Evolutionary conservation across 352 stramenopile genomes (phyloP).

Genomic region (Phytopythium helicoides): DNA sequence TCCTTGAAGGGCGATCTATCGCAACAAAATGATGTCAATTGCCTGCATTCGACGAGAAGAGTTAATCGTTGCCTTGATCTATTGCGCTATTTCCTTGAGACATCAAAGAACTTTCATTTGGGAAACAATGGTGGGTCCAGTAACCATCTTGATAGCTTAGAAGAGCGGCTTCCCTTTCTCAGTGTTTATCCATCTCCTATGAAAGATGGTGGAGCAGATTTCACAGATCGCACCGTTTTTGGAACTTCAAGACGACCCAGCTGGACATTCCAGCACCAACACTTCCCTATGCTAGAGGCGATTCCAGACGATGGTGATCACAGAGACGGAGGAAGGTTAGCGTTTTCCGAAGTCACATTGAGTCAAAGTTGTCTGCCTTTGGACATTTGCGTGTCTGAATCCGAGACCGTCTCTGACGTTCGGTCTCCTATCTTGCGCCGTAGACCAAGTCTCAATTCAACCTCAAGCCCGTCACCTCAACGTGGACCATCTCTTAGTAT

Average conservation of each 20-base stretch:
- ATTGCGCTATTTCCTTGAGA: conserved; percentile 65
- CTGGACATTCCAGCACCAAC: conserved; percentile 56
- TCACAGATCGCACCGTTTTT: conserved; percentile 7
- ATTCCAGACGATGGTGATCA: conserved; percentile 50
- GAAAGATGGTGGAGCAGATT: conserved; percentile 22
- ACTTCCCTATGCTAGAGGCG: conserved; percentile 46
- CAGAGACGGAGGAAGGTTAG: conserved; percentile 4
- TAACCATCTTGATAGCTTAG: conserved; percentile 40
- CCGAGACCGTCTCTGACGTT: conserved; percentile 5
- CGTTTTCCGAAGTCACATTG: neutral
- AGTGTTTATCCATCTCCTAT: conserved; percentile 69
- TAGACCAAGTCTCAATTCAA: conserved; percentile 39
- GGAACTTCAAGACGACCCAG: conserved; percentile 42
- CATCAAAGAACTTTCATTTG: conserved; percentile 16
- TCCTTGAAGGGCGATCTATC: conserved; percentile 24
- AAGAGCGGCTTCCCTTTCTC: conserved; percentile 50
- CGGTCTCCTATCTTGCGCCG: conserved; percentile 39
- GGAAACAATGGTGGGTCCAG: neutral
- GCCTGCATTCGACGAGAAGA: neutral
- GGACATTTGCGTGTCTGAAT: neutral
- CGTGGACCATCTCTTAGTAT: conserved; percentile 43
- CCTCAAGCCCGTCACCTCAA: conserved; percentile 32
- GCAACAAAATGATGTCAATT: neutral
- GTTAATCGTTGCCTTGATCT: conserved; percentile 70
- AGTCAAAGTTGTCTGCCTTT: neutral